These are phyloP conservation scores for Brasenia schreberi DNA, from an alignment of 164 flowering plant species.

Conservation along the genomic window DNA sequence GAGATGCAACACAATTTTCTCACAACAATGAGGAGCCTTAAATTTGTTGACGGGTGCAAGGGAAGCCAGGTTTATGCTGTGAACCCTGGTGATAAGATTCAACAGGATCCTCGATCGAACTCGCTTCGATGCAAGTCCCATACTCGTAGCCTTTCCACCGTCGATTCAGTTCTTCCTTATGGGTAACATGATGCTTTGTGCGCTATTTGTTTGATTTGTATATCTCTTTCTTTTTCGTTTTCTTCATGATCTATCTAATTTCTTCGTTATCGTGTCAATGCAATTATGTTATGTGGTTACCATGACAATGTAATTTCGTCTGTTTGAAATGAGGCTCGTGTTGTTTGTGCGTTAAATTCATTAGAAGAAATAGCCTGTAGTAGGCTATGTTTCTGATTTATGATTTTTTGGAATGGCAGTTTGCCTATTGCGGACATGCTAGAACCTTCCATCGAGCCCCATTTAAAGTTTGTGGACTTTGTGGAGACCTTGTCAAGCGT, in stretches of 20 bases:
- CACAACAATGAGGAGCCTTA: slow-evolving; percentile 29
- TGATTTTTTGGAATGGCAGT: slow-evolving; percentile 13
- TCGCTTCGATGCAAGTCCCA: slow-evolving; percentile 11
- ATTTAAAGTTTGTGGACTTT: slow-evolving; percentile 34
- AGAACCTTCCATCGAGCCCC: slow-evolving; percentile 63
- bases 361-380: not conserved
- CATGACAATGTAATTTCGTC: no score
- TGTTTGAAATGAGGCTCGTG: no score
- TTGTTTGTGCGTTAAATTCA: no score
- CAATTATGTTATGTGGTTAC: no score
- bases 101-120: slow-evolving; percentile 4
- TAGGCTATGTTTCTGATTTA: not conserved
- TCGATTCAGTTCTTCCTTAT: not conserved
- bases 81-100: slow-evolving; percentile 7
- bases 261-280: not conserved
- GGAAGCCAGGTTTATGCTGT: slow-evolving; percentile 46
- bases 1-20: slow-evolving; percentile 22
- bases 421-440: slow-evolving; percentile 30
- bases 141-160: slow-evolving; percentile 12
- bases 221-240: not conserved
- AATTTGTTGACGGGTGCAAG: slow-evolving; percentile 44
- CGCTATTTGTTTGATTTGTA: not conserved
- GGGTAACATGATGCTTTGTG: not conserved
- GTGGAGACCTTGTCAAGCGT: slow-evolving; percentile 49
- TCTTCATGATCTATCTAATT: not conserved